phyloP scores from a whole-genome alignment of 768 basidiomycete species.

The Suillus clintonianus region DNA sequence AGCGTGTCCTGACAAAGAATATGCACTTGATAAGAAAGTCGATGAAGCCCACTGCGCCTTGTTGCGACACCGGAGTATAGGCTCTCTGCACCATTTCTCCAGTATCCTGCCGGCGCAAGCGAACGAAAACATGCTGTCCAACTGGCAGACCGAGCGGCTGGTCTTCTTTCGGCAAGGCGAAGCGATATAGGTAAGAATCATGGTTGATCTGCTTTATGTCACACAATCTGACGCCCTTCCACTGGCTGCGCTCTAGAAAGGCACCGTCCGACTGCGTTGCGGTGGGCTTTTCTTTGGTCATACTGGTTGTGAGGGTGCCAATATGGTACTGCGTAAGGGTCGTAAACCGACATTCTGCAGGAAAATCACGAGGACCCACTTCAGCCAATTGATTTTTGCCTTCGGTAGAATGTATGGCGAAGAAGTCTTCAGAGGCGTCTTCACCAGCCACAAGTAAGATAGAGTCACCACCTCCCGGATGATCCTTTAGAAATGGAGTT shows the following conservation, averaged over 20 bases:
- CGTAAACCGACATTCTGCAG: slow-evolving; percentile 9
- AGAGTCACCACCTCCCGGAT: slow-evolving; percentile 59
- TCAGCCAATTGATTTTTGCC: slow-evolving; percentile 47
- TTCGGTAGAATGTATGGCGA: slow-evolving; percentile 61
- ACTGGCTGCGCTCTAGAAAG: slow-evolving; percentile 48
- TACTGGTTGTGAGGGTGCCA: slow-evolving; percentile 42
- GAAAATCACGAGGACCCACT: slow-evolving; percentile 19
- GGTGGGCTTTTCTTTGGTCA: not conserved
- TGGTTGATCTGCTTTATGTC: slow-evolving; percentile 43
- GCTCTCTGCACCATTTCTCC: slow-evolving; percentile 55
- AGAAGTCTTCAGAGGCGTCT: slow-evolving; percentile 65
- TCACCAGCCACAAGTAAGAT: slow-evolving; percentile 58
- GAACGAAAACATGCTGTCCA: slow-evolving; percentile 62
- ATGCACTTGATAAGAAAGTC: slow-evolving; percentile 56
- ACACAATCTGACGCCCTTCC: slow-evolving; percentile 48
- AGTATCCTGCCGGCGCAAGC: slow-evolving; percentile 41
- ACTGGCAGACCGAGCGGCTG: slow-evolving; percentile 54
- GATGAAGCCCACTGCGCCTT: slow-evolving; percentile 44
- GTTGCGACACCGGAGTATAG: slow-evolving; percentile 58
- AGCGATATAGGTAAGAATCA: slow-evolving; percentile 52
- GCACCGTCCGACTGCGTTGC: slow-evolving; percentile 8
- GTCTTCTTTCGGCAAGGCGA: slow-evolving; percentile 41
- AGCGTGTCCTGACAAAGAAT: not conserved
- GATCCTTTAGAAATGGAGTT: slow-evolving; percentile 50
- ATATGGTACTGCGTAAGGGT: slow-evolving; percentile 41